phyloP scores from a whole-genome alignment of 441 rosid genomes.

The Populus trichocarpa region DNA sequence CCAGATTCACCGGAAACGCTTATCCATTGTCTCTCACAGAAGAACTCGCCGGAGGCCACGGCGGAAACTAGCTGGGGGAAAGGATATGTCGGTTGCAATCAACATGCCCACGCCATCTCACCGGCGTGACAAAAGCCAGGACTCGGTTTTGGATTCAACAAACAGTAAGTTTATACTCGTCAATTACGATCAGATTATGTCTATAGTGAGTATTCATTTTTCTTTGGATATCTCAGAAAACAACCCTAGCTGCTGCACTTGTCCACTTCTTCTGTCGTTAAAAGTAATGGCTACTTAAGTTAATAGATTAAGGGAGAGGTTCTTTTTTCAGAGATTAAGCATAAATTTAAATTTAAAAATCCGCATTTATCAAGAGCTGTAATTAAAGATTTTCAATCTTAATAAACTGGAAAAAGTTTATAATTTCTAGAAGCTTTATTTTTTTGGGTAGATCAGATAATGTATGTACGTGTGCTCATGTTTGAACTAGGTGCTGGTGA shows the following conservation, averaged over 20 bases:
- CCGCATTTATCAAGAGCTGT: neutral
- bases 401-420: neutral
- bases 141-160: conserved; percentile 40
- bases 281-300: neutral
- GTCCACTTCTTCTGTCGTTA: neutral
- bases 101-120: conserved; percentile 39
- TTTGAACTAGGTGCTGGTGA: conserved; percentile 9
- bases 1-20: conserved; percentile 19
- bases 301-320: neutral
- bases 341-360: neutral
- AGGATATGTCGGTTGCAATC: conserved; percentile 35
- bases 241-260: neutral
- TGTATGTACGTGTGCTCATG: neutral
- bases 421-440: neutral
- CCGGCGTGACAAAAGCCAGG: conserved; percentile 45
- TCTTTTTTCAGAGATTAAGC: neutral
- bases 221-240: neutral
- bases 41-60: conserved; percentile 31
- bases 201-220: neutral
- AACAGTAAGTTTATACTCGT: conserved; percentile 29
- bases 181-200: neutral
- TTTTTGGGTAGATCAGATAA: neutral
- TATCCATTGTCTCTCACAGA: conserved; percentile 25
- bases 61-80: neutral
- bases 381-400: neutral